Evolutionary conservation across 495 filamentous ascomycete species (phyloP).

Genomic region (Penicillium alfredii): DNA sequence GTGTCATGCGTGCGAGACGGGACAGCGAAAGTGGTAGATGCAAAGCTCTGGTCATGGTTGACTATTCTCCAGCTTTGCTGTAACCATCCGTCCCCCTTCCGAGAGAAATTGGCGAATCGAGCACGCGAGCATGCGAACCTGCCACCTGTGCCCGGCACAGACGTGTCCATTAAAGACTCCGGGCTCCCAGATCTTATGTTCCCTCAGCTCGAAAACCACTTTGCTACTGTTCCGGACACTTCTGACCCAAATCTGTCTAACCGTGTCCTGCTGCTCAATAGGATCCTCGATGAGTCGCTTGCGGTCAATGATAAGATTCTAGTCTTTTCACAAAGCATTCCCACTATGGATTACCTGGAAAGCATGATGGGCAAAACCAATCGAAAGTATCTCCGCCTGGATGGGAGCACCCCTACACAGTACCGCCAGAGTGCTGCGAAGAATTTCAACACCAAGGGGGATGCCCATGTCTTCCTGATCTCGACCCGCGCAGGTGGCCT

Average conservation of each 20-base stretch:
- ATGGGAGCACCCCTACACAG: constrained; percentile 50
- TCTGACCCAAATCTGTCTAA: constrained; percentile 47
- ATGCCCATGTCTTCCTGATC: constrained; percentile 61
- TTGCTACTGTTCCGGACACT: constrained; percentile 27
- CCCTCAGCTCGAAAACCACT: constrained; percentile 20
- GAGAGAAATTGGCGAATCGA: constrained; percentile 41
- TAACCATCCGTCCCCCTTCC: constrained; percentile 67
- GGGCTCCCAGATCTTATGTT: constrained; percentile 25
- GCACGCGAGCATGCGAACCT: constrained; percentile 8
- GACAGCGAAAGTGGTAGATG: constrained; percentile 13
- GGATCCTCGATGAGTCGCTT: constrained; percentile 59
- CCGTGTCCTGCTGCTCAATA: constrained; percentile 58
- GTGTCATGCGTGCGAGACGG: constrained; percentile 32
- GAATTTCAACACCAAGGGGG: constrained; percentile 52
- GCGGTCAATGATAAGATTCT: constrained; percentile 60
- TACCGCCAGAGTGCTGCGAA: constrained; percentile 57
- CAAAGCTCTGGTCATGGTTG: constrained; percentile 47
- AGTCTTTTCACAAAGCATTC: constrained; percentile 71
- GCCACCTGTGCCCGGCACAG: not conserved
- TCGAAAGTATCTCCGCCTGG: constrained; percentile 51
- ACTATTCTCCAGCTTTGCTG: constrained; percentile 58
- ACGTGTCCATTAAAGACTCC: constrained; percentile 23
- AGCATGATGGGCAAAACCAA: constrained; percentile 39
- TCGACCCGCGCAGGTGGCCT: constrained; percentile 78
- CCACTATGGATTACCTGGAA: constrained; percentile 64